Conservation (phyloP, 208 protist genomes). For the Leishmania mexicana region DNA sequence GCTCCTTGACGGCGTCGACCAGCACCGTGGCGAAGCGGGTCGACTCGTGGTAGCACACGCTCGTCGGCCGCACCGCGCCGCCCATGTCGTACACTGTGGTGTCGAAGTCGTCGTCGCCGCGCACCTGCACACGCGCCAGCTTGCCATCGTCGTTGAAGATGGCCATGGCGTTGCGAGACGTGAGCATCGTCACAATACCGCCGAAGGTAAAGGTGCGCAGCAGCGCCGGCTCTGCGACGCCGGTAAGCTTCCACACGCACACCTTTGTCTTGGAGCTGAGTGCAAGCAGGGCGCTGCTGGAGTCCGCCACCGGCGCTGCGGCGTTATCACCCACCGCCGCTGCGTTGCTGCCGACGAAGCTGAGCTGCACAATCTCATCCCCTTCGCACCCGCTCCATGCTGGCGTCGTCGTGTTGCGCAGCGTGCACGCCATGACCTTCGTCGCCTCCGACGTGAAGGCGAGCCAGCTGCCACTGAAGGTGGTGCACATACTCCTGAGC, state of each 20-base stretch:
- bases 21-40: constrained; percentile 45
- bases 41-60: constrained; percentile 73
- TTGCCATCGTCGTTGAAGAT: constrained; percentile 69
- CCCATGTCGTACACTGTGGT: constrained; percentile 45
- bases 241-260: constrained; percentile 77
- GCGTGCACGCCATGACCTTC: constrained; percentile 75
- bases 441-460: constrained; percentile 81
- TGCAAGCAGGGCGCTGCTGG: constrained; percentile 58
- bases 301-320: constrained; percentile 18
- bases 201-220: constrained; percentile 66
- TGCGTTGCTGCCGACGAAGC: constrained; percentile 56
- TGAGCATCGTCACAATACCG: constrained; percentile 60
- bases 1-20: constrained; percentile 34
- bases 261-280: constrained; percentile 37
- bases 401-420: constrained; percentile 80
- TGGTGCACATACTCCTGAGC: constrained; percentile 50
- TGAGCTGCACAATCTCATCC: constrained; percentile 46
- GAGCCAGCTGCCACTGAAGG: constrained; percentile 76
- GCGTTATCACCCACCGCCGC: constrained; percentile 5
- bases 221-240: constrained; percentile 67
- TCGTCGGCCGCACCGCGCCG: constrained; percentile 31
- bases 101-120: constrained; percentile 23
- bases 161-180: constrained; percentile 64
- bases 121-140: constrained; percentile 51
- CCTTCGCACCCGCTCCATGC: constrained; percentile 77